Evolutionary conservation across 768 basidiomycete species (phyloP).

Genomic region (Trametes maxima): DNA sequence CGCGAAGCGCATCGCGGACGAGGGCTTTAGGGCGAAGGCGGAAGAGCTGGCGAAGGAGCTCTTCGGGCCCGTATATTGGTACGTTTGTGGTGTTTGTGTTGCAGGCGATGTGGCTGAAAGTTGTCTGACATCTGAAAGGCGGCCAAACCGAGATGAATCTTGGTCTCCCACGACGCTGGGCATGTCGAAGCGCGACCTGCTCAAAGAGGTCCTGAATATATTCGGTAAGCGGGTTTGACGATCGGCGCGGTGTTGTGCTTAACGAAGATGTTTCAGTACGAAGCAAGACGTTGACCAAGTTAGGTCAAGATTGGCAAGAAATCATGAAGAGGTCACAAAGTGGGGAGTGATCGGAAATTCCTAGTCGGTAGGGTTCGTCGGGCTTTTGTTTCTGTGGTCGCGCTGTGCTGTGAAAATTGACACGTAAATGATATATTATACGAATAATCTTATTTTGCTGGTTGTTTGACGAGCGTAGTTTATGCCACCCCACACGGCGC

Average conservation of each 20-base stretch:
- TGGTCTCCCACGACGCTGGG: conserved; percentile 77
- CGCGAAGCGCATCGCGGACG: conserved; percentile 84
- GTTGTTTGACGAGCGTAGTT: too few species aligned
- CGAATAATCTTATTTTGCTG: too few species aligned
- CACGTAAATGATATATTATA: background rate
- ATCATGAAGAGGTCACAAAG: conserved; percentile 59
- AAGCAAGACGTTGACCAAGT: conserved; percentile 72
- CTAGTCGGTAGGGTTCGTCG: too few species aligned
- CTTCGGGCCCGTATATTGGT: conserved; percentile 91
- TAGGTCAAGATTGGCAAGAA: conserved; percentile 86
- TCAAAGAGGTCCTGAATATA: conserved; percentile 75
- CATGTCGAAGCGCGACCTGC: conserved; percentile 75
- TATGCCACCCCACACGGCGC: too few species aligned
- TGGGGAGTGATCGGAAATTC: conserved; percentile 23
- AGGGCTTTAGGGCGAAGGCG: conserved; percentile 84
- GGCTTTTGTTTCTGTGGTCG: background rate
- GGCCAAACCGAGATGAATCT: conserved; percentile 62
- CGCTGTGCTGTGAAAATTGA: background rate
- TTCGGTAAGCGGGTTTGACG: conserved; percentile 65
- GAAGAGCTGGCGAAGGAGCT: conserved; percentile 92
- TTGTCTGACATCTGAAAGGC: conserved; percentile 45
- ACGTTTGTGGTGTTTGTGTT: conserved; percentile 34
- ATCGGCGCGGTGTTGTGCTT: background rate
- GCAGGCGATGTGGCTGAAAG: conserved; percentile 1
- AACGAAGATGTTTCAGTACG: conserved; percentile 46